Evolutionary conservation across 2,329 filamentous ascomycete species (phyloP), one percentile per base, ranked within the genome.

Genomic region (Helicocarpus griseus): DNA sequence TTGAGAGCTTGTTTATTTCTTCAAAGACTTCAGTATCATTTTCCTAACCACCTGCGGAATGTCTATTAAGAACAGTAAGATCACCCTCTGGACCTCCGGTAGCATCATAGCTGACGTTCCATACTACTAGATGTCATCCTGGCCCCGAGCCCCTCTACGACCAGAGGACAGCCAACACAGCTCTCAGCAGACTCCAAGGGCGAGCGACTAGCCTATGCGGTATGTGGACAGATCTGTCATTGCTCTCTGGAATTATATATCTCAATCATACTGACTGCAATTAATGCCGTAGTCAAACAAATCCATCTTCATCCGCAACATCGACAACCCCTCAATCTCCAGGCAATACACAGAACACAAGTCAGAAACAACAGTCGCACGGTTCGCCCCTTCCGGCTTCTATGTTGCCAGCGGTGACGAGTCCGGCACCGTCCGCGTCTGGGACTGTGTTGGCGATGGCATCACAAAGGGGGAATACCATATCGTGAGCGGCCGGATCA

Each of bases 291-390:
- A 94, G 89, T 91, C 89, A 49, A 90, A 89, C 65, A 97, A 97
- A 77, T 97, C 91, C 56, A 85, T 98, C 71, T 97, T 96, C 73
- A 78, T 98, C 45, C 89, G 93, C 61, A 90, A 85, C 56, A 95
- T 98, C 73, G 91, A 98, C 73, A 76, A 93, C 66, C 91, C 91
- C 49, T 79, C 87, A 58, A 71, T 85, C 57, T 84, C 84, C 69
- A 89, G 86, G 65, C 90, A 98, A 70, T 98, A 97, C 73, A 94
- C 85, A 13, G 85, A 86, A 61, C 93, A 98, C 74, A 95, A 88
- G 44, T 79, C 87, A 43, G 79, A 85, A 56, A 95, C 93, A 1
- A 95, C 89, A 2, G 88, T 97, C 56, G 93, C 93, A 43, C 87
- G 89, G 51, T 97, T 98, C 75, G 82, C 91, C 2, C 93, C 93